Conservation (phyloP, 495 filamentous ascomycete genomes). For the Pyronema omphalodes region DNA sequence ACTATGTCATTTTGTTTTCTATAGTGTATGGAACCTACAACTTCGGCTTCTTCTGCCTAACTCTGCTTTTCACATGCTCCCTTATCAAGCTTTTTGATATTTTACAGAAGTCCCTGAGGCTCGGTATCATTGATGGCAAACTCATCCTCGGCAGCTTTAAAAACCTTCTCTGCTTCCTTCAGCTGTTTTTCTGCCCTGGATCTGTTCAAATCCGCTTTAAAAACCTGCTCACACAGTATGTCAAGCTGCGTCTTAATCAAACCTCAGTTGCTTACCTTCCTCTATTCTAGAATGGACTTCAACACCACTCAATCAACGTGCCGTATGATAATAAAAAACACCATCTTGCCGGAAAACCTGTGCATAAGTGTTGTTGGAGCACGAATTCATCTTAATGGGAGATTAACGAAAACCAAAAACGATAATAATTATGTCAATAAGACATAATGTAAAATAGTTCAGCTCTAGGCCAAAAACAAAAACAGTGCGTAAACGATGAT, state of each 20-base stretch:
- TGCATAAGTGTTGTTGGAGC: too few relatives aligned
- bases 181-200: conserved; percentile 87
- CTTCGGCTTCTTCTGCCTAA: conserved; percentile 72
- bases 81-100: conserved; percentile 53
- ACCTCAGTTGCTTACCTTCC: conserved; percentile 83
- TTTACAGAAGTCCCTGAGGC: conserved; percentile 52
- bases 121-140: conserved; percentile 51
- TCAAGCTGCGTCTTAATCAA: conserved; percentile 71
- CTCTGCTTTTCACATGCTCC: conserved; percentile 53
- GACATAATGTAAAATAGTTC: too few relatives aligned
- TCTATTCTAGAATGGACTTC: too few relatives aligned
- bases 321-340: too few relatives aligned
- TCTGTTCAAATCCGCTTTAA: conserved; percentile 62
- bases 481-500: too few relatives aligned
- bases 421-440: too few relatives aligned
- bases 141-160: conserved; percentile 55
- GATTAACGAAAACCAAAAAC: too few relatives aligned
- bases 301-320: too few relatives aligned
- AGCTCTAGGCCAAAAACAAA: too few relatives aligned
- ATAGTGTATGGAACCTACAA: conserved; percentile 26
- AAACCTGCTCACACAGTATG: conserved; percentile 59
- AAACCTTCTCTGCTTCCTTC: conserved; percentile 65
- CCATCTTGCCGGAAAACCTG: too few relatives aligned
- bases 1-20: conserved; percentile 11
- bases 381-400: too few relatives aligned